These are phyloP conservation scores for Thelephora ganbajun DNA, from an alignment of 768 basidiomycete genomes.

Conservation along the genomic window DNA sequence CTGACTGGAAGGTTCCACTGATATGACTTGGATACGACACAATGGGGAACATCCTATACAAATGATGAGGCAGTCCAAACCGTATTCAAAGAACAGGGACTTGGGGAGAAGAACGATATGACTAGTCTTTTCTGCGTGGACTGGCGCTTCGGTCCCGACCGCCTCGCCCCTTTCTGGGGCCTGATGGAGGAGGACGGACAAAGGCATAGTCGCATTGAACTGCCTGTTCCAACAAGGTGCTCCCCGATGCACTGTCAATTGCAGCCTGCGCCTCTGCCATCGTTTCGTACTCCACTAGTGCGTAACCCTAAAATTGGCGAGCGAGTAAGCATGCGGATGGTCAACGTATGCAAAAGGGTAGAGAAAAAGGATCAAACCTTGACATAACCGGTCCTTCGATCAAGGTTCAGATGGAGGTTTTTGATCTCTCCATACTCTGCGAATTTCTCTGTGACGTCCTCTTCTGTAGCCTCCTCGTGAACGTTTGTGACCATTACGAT, in stretches of 20 bases:
- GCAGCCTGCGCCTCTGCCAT: slow-evolving; percentile 90
- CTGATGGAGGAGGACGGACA: slow-evolving; percentile 70
- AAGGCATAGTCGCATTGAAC: slow-evolving; percentile 91
- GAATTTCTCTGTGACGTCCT: slow-evolving; percentile 93
- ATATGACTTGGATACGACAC: too few relatives aligned
- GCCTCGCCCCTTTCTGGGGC: slow-evolving; percentile 64
- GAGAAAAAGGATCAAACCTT: slow-evolving; percentile 46
- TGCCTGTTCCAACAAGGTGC: slow-evolving; percentile 70
- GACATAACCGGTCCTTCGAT: slow-evolving; percentile 95
- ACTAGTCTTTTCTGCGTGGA: slow-evolving; percentile 37
- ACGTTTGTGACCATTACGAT: slow-evolving; percentile 94
- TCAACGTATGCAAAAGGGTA: background rate
- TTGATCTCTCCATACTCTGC: slow-evolving; percentile 95
- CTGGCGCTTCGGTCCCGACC: slow-evolving; percentile 64
- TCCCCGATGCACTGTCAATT: slow-evolving; percentile 80
- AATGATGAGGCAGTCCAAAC: too few relatives aligned
- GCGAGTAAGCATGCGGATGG: slow-evolving; percentile 4
- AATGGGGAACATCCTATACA: too few relatives aligned
- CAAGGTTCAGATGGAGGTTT: slow-evolving; percentile 93
- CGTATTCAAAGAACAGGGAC: too few relatives aligned
- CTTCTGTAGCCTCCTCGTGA: slow-evolving; percentile 96
- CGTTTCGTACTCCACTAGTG: slow-evolving; percentile 93
- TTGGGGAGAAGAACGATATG: background rate
- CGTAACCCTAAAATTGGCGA: slow-evolving; percentile 66
- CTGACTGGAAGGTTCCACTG: too few relatives aligned